Percentiles rank a stretch among this genome's conserved stretches.
These are phyloP conservation scores for Monosporascus sp. DNA, from an alignment of 2,329 filamentous ascomycete species.

Conservation along the genomic window DNA sequence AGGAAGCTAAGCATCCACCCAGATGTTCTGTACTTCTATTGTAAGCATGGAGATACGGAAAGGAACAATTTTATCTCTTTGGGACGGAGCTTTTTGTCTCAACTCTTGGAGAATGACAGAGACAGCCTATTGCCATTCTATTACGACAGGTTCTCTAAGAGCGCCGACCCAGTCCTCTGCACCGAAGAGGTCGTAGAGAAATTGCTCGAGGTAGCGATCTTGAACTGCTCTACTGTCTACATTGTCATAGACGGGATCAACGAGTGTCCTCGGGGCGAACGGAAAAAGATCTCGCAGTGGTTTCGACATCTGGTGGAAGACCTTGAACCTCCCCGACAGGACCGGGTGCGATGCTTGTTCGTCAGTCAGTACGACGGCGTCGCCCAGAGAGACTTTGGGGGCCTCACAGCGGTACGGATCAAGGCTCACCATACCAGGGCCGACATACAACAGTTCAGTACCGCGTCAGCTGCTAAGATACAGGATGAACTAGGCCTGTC, in stretches of 20 bases:
- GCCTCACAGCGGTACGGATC: constrained; percentile 13
- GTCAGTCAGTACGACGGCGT: constrained; percentile 27
- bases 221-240: constrained; percentile 19
- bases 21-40: constrained; percentile 27
- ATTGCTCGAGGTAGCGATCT: constrained; percentile 18
- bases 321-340: constrained; percentile 7
- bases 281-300: constrained; percentile 22
- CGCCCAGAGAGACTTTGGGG: constrained; percentile 20
- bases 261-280: constrained; percentile 25
- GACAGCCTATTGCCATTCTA: constrained; percentile 5
- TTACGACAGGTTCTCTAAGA: constrained; percentile 7
- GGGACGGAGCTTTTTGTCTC: constrained; percentile 7
- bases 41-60: constrained; percentile 18
- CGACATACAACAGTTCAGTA: constrained; percentile 24
- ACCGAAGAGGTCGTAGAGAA: constrained; percentile 12
- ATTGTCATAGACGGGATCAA: constrained; percentile 32
- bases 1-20: constrained; percentile 4
- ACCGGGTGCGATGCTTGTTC: constrained; percentile 21
- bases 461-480: too few species aligned
- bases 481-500: too few species aligned
- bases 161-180: constrained; percentile 3
- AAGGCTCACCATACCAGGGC: constrained; percentile 16
- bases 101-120: constrained; percentile 7
- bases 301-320: constrained; percentile 14
- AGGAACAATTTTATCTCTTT: constrained; percentile 21